Conservation (phyloP, 2,329 filamentous ascomycete genomes). For the Huntiella omanensis region DNA sequence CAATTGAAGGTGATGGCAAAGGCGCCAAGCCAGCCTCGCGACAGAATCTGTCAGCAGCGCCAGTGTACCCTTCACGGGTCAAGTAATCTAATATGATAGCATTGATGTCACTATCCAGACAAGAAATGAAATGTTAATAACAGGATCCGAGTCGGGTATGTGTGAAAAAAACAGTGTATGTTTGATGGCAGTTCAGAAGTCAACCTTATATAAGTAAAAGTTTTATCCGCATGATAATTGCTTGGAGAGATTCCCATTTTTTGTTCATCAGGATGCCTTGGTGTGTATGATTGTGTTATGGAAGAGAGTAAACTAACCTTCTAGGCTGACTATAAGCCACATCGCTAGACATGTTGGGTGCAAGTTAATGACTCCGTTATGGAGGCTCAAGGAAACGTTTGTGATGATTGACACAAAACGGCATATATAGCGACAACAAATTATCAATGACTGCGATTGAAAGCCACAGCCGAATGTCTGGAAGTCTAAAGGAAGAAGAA, state of each 20-base stretch:
- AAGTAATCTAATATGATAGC: constrained; percentile 90
- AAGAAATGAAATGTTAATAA: neutral
- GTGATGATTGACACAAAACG: too few relatives aligned
- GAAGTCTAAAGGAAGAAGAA: neutral
- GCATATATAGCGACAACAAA: too few relatives aligned
- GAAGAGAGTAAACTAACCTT: constrained; percentile 43
- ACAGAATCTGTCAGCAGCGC: constrained; percentile 82
- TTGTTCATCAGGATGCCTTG: constrained; percentile 45
- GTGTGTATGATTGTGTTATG: constrained; percentile 2
- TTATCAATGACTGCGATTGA: too few relatives aligned
- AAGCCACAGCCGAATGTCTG: too few relatives aligned
- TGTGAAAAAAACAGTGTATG: neutral
- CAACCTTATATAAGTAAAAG: constrained; percentile 39
- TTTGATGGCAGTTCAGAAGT: constrained; percentile 31
- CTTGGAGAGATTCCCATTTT: constrained; percentile 99
- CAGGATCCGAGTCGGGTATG: neutral
- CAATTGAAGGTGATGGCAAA: constrained; percentile 54
- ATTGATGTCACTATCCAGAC: constrained; percentile 64
- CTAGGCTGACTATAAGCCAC: constrained; percentile 66
- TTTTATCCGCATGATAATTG: constrained; percentile 67
- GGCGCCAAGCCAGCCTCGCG: constrained; percentile 76
- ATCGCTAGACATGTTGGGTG: too few relatives aligned
- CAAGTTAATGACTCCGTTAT: too few relatives aligned
- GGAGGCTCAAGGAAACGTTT: too few relatives aligned
- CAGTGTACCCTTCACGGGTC: constrained; percentile 85